Evolutionary conservation across 75 land plant genomes (phyloP).

Genomic region (Gnetum montanum): DNA sequence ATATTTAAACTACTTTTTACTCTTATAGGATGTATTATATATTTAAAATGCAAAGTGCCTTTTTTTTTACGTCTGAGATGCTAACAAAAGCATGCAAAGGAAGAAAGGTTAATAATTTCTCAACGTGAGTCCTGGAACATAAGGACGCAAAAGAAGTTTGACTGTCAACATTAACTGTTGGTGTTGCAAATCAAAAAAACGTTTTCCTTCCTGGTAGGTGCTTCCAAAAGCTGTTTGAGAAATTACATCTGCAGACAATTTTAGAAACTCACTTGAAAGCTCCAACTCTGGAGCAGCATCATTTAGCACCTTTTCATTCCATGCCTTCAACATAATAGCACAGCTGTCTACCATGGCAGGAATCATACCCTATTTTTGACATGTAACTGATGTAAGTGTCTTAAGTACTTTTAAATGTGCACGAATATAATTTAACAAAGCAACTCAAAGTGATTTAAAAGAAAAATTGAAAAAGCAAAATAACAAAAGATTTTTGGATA

Average conservation of each 20-base stretch:
- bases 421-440: too few relatives aligned
- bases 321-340: slow-evolving; percentile 14
- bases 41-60: too few relatives aligned
- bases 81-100: too few relatives aligned
- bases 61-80: not conserved
- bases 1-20: not conserved
- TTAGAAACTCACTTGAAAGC: slow-evolving; percentile 23
- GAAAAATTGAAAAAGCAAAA: too few relatives aligned
- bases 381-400: too few relatives aligned
- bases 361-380: slow-evolving; percentile 28
- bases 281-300: slow-evolving; percentile 22
- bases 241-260: slow-evolving; percentile 38
- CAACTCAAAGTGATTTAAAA: too few relatives aligned
- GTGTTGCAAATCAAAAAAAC: slow-evolving; percentile 25
- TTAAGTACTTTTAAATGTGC: too few relatives aligned
- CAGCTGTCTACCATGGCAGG: slow-evolving; percentile 12
- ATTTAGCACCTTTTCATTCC: slow-evolving; percentile 6
- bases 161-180: slow-evolving; percentile 10
- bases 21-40: too few relatives aligned
- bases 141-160: slow-evolving; percentile 1
- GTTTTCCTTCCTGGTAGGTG: slow-evolving; percentile 36
- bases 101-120: not conserved
- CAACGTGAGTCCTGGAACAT: slow-evolving; percentile 52
- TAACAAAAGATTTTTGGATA: too few relatives aligned
- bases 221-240: slow-evolving; percentile 53